Evolutionary conservation across 1,284 basidiomycete genomes (phyloP), one percentile per base, ranked within the genome.

Genomic region (Sporisorium exsertum): DNA sequence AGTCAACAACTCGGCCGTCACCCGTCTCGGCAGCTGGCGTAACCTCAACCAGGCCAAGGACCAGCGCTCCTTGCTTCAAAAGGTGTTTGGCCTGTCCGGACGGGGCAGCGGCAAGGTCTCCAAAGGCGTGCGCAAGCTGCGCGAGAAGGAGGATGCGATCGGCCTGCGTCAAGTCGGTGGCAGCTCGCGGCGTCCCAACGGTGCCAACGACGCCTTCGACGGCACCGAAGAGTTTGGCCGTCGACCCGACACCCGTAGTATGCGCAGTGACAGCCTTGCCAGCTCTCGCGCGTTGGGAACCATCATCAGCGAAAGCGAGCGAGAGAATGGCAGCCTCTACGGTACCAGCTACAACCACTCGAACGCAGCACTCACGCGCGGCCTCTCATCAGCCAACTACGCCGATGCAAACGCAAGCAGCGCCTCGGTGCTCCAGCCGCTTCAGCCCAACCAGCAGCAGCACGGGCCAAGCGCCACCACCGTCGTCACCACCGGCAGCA

Each of bases 1-100:
- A 83, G 94, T 96, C 78, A 96, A 96, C 87, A 94, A 91, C 58
- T 94, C 93, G 0, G 92, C 94, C 10, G 91, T 91, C 16, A 95
- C 94, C 0, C 92, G 92, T 74, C 90, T 98, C 12, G 92, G 91
- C 9, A 90, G 92, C 70, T 96, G 94, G 93, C 89, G 89, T 64
- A 98, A 98, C 84, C 90, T 94, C 51, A 97, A 98, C 84, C 92
- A 92, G 79, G 92, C 92, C 0, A 87, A 86, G 7, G 94, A 96
- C 84, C 88, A 92, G 0, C 90, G 95, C 16, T 87, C 89, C 0
- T 93, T 90, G 89, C 88, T 91, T 67, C 90, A 95, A 86, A 91
- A 89, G 74, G 72, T 94, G 18, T 86, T 95, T 1, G 93, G 93
- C 0, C 92, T 91, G 22, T 72, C 75, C 16, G 77, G 78, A 43